These are phyloP conservation scores for Microbotryum silenes-acaulis DNA, from an alignment of 1,284 basidiomycete genomes.

Conservation along the genomic window DNA sequence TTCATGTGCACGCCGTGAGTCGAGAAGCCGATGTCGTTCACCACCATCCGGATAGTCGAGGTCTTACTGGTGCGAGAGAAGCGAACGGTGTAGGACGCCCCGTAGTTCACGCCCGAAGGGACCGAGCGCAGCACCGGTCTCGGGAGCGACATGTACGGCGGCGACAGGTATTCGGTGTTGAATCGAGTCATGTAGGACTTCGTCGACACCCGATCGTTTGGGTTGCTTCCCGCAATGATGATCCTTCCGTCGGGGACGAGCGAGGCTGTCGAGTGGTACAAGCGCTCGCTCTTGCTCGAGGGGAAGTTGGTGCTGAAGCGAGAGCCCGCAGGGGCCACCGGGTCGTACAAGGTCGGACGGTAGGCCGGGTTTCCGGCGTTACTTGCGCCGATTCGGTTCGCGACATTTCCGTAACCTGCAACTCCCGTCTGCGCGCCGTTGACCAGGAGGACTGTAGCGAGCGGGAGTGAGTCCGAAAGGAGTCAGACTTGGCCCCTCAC, in stretches of 20 bases:
- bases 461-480: too few species aligned
- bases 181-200: background rate
- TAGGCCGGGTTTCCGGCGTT: constrained; percentile 71
- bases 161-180: constrained; percentile 41
- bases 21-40: constrained; percentile 69
- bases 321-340: constrained; percentile 50
- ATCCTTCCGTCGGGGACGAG: constrained; percentile 47
- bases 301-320: constrained; percentile 61
- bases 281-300: constrained; percentile 60
- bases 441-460: constrained; percentile 51
- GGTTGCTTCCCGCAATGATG: constrained; percentile 74
- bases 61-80: constrained; percentile 44
- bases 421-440: constrained; percentile 58
- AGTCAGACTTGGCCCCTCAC: constrained; percentile 35
- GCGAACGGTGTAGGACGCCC: constrained; percentile 44
- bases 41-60: constrained; percentile 46
- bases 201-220: constrained; percentile 54
- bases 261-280: constrained; percentile 58
- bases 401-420: constrained; percentile 64
- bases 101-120: constrained; percentile 43
- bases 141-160: constrained; percentile 55
- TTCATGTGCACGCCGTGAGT: constrained; percentile 59
- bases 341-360: constrained; percentile 65
- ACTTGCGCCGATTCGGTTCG: constrained; percentile 57
- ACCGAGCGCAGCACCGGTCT: constrained; percentile 47